phyloP scores from a whole-genome alignment of 1,139 yeast species.

The Yamadazyma kanchanaburiensis region DNA sequence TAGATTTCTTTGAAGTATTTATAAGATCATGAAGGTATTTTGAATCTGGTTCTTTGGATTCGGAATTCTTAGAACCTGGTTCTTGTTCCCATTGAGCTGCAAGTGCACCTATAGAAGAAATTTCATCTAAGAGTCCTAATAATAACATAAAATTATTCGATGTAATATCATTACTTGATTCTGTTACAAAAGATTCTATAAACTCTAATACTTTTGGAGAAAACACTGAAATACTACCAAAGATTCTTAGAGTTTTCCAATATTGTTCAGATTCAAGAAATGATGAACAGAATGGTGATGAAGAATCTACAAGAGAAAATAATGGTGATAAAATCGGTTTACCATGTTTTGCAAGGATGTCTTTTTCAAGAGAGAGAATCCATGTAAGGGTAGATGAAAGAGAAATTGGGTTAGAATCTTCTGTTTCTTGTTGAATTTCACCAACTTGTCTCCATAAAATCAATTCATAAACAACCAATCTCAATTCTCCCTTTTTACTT shows the following conservation, averaged over 20 bases:
- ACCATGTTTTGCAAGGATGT: constrained; percentile 44
- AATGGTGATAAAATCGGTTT: constrained; percentile 52
- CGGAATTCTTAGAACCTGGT: constrained; percentile 1
- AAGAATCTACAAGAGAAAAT: constrained; percentile 47
- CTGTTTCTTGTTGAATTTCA: background rate
- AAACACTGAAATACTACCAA: constrained; percentile 54
- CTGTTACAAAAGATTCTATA: constrained; percentile 40
- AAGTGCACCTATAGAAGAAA: constrained; percentile 78
- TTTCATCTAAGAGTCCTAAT: constrained; percentile 72
- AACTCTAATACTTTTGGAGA: constrained; percentile 50
- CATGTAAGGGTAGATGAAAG: constrained; percentile 3
- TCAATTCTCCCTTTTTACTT: constrained; percentile 27
- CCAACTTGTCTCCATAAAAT: constrained; percentile 2
- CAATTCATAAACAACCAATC: constrained; percentile 16
- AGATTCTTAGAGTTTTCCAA: constrained; percentile 60
- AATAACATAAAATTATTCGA: constrained; percentile 57
- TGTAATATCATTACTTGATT: constrained; percentile 35
- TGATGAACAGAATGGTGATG: constrained; percentile 41
- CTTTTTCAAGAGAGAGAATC: constrained; percentile 32
- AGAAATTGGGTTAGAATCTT: background rate
- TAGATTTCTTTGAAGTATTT: constrained; percentile 57
- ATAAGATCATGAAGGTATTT: constrained; percentile 51
- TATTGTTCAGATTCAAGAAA: constrained; percentile 48
- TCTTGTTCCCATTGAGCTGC: constrained; percentile 78
- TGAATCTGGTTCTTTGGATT: constrained; percentile 10